Evolutionary conservation across 768 basidiomycete species (phyloP), one percentile per base, ranked within the genome.

Genomic region (Pleurotus ostreatus): DNA sequence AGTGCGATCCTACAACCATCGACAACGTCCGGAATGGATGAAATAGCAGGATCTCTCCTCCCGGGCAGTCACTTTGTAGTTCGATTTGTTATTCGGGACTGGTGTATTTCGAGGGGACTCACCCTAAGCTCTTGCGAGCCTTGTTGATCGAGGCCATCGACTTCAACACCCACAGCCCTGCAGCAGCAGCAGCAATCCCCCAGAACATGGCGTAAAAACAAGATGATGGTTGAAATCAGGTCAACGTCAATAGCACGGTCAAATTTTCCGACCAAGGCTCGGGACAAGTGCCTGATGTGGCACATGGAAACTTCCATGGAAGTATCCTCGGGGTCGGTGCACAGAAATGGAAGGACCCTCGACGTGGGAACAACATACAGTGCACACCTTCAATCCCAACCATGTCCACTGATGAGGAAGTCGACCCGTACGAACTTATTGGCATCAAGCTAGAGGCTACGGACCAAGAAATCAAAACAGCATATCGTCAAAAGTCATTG

Each of bases 381-480:
- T 47, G 2, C 23, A 25, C 25, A 53, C 26, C 57, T n/a, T 30
- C 3, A 37, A 2, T 37, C 44, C 45, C 46, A 44, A 54, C 34
- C 26, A 68, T 67, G 67, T 63, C 54, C n/a, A 62, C 71, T 23
- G 84, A 82, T n/a, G 79, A 84, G 34, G 86, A 89, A 55, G 68
- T 74, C 23, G 85, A 87, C 62, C 83, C 92, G 0, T 94, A 93
- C 66, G 87, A 91, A 52, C 73, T 92, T 0, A 73, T 93, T 1
- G 79, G 75, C 2, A 61, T 92, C 26, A 73, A 74, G 5, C 62
- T 75, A 40, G 88, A 90, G 60, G 78, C 86, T 15, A 86, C 86
- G 26, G 89, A 92, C 57, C 79, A 82, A 49, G 90, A 92, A 60
- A 89, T 94, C 53, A 79, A 82, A 56, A 89, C 84, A 2, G 89